phyloP scores from a whole-genome alignment of 257 asterid species.

The Solanum ossicruentum region DNA sequence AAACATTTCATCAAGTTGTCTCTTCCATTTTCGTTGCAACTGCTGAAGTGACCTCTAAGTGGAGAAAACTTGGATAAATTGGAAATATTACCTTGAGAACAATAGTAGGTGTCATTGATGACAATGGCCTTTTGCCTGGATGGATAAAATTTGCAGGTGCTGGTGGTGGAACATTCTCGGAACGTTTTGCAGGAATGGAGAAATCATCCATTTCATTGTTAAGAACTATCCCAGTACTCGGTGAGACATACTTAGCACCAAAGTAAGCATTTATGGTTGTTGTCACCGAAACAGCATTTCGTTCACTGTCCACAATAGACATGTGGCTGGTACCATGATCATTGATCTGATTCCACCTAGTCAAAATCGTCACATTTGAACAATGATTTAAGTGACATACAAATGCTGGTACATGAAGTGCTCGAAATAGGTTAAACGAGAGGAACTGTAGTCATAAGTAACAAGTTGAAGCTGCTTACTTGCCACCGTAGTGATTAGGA shows the following conservation, averaged over 20 bases:
- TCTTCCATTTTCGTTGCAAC: background rate
- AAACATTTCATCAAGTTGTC: background rate
- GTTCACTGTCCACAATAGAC: constrained; percentile 45
- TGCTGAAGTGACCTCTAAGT: too few species aligned
- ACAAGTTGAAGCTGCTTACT: constrained; percentile 18
- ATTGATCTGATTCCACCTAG: constrained; percentile 49
- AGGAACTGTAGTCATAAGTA: background rate
- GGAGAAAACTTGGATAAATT: background rate
- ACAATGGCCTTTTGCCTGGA: constrained; percentile 62
- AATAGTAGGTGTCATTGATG: constrained; percentile 67
- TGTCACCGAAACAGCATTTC: constrained; percentile 67
- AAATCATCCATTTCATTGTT: constrained; percentile 83
- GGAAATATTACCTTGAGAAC: constrained; percentile 35
- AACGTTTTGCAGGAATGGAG: constrained; percentile 28
- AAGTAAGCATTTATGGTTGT: constrained; percentile 37
- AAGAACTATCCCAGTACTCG: constrained; percentile 53
- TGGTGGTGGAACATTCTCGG: constrained; percentile 24
- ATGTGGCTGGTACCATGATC: constrained; percentile 75
- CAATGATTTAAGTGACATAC: background rate
- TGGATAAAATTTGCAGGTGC: constrained; percentile 48
- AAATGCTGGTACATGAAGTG: background rate
- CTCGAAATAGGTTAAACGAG: background rate
- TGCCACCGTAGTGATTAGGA: constrained; percentile 49
- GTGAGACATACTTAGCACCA: constrained; percentile 45
- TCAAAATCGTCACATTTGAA: background rate